A percentile compares a stretch with the other conserved stretches of the same genome.
phyloP scores from a whole-genome alignment of 2,329 filamentous ascomycete genomes.

The Colletotrichum aenigma region DNA sequence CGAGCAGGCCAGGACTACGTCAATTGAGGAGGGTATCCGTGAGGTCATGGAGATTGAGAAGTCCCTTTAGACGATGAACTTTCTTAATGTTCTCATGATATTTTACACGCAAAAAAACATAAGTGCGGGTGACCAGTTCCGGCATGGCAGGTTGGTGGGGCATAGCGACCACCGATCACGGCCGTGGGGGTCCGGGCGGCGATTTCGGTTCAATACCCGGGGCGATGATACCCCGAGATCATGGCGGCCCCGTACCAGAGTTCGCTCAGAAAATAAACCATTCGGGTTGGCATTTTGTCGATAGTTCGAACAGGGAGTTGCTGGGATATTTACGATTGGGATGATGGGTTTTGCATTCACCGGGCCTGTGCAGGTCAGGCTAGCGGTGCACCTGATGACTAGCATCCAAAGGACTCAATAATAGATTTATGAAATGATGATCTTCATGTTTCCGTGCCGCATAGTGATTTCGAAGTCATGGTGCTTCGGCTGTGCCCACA shows the following conservation, averaged over 20 bases:
- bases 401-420: background rate
- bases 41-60: slow-evolving; percentile 72
- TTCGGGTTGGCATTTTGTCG: background rate
- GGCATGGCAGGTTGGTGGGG: background rate
- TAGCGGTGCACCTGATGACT: background rate
- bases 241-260: background rate
- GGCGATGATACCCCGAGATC: slow-evolving; percentile 10
- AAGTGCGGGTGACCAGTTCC: background rate
- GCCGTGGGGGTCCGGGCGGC: background rate
- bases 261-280: background rate
- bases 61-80: slow-evolving; percentile 38
- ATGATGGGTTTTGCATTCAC: background rate
- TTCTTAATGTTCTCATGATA: background rate
- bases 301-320: background rate
- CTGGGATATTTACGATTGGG: background rate
- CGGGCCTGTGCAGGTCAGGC: background rate
- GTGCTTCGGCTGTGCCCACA: background rate
- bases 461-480: rapidly evolving
- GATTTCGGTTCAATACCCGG: slow-evolving; percentile 12
- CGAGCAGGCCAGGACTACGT: slow-evolving; percentile 56
- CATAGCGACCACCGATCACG: slow-evolving; percentile 4
- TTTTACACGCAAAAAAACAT: background rate
- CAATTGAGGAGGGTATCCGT: slow-evolving; percentile 59
- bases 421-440: background rate
- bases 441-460: background rate